Conservation (phyloP, 108 stramenopile genomes). For the Fistulifera pelliculosa region DNA sequence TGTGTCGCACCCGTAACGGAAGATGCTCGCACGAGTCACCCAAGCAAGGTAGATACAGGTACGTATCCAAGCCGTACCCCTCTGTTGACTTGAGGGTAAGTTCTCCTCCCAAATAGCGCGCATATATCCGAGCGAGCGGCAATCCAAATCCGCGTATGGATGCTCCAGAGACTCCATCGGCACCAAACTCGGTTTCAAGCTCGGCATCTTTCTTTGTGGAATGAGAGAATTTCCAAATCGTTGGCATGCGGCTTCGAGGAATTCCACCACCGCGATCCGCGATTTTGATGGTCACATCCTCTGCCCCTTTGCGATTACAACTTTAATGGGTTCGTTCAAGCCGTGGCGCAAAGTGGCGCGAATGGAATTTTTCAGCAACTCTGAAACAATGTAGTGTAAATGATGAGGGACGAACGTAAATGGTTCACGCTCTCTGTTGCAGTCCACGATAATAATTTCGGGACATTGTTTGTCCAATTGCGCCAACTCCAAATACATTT, state of each 20-base stretch:
- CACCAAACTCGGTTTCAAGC: slow-evolving; percentile 47
- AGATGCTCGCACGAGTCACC: slow-evolving; percentile 84
- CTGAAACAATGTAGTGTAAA: slow-evolving; percentile 92
- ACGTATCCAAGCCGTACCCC: slow-evolving; percentile 99
- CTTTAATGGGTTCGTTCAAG: slow-evolving; percentile 40
- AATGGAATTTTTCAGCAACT: slow-evolving; percentile 95
- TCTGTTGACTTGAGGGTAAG: slow-evolving; percentile 93
- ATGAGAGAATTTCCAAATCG: slow-evolving; percentile 94
- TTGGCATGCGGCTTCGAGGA: slow-evolving; percentile 79
- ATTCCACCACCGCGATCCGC: slow-evolving; percentile 96
- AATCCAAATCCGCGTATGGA: slow-evolving; percentile 90
- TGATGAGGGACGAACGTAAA: slow-evolving; percentile 93
- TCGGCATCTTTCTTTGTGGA: slow-evolving; percentile 70
- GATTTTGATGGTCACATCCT: slow-evolving; percentile 98
- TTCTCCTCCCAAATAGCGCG: slow-evolving; percentile 98
- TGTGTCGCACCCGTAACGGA: slow-evolving; percentile 50
- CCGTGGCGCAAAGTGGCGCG: slow-evolving; percentile 62
- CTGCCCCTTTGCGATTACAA: slow-evolving; percentile 95
- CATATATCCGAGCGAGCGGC: slow-evolving; percentile 91
- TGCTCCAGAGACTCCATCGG: slow-evolving; percentile 40
- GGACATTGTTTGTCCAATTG: slow-evolving; percentile 21
- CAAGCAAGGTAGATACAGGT: slow-evolving; percentile 82
- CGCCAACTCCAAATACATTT: slow-evolving; percentile 49
- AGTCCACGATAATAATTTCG: slow-evolving; percentile 71
- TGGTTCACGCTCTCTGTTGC: slow-evolving; percentile 12